Evolutionary conservation across 108 stramenopile genomes (phyloP), one percentile per base, ranked within the genome.

Genomic region (Skeletonema grethae): DNA sequence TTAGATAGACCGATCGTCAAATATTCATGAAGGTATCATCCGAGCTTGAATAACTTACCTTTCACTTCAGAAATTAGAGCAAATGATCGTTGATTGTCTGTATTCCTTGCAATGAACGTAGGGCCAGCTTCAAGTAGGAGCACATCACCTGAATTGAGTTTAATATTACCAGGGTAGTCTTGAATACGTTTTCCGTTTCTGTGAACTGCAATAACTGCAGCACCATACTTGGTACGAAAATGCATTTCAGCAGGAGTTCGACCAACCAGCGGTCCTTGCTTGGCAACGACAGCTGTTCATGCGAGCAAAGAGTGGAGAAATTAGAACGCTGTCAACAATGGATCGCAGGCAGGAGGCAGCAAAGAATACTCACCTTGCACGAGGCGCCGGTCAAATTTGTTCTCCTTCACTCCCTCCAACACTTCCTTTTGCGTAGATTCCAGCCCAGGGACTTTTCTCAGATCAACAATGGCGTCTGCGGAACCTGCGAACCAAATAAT

Each of bases 161-260:
- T 87, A 64, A 94, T 82, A 24, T 86, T 79, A 20, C 89, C 90
- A 41, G 94, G 94, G 77, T 90, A 89, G 7, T 95, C 89, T 41
- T 92, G 90, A 32, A 95, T 77, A 28, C 90, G 75, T 43, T 77
- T 75, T 9, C 91, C 90, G 18, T 90, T 88, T 18, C 94, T 81
- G 63, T 92, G 91, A 29, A 95, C 88, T 15, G 94, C 87, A 72
- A 95, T 95, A 10, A 95, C 94, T 34, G 91, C 94, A 18, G 90
- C 90, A 68, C 90, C 94, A 61, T 87, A 94, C 43, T 74, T 77
- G n/a, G 87, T 90, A 50, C 91, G 79, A 70, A 95, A 95, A 13
- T 77, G 82, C 16, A 86, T 65, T 48, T 91, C 87, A 39, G 81
- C 85, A 11, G 89, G 87, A 15, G 90, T 91, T 63, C 89, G 88